phyloP scores from a whole-genome alignment of 2,329 filamentous ascomycete species.

The Magnaporthiopsis rhizophila region DNA sequence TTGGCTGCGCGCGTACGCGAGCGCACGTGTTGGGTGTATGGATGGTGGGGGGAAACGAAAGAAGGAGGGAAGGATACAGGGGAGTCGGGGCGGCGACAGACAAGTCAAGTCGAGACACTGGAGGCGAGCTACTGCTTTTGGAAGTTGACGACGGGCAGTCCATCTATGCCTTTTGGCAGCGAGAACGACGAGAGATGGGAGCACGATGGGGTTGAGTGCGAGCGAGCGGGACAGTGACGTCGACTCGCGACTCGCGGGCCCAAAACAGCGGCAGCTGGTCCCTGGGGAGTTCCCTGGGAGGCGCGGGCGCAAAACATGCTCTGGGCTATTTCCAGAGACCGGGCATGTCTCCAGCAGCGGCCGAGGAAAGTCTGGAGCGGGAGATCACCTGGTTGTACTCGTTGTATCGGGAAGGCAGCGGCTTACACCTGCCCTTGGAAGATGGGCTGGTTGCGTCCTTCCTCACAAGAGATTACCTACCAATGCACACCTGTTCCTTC shows the following conservation, averaged over 20 bases:
- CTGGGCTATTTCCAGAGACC: neutral
- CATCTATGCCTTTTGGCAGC: neutral
- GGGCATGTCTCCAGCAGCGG: neutral
- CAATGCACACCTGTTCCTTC: no score
- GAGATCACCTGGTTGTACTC: neutral
- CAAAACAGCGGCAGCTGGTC: neutral
- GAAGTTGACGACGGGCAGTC: neutral
- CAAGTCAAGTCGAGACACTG: neutral
- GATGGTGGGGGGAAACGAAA: no score
- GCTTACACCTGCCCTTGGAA: neutral
- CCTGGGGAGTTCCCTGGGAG: neutral
- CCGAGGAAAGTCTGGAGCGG: neutral
- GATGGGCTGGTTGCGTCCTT: neutral
- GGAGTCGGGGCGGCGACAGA: neutral
- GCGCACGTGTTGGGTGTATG: no score
- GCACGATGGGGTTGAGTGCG: neutral
- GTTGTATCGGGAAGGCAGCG: neutral
- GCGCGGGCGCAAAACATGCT: neutral
- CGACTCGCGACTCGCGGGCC: neutral
- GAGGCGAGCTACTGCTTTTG: neutral
- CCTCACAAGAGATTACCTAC: no score
- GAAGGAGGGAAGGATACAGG: neutral
- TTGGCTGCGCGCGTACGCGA: no score
- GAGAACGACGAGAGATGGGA: neutral
- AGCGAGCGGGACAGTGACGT: neutral